phyloP scores from a whole-genome alignment of 23 red algal species.

The Cyanidioschyzon merolae region DNA sequence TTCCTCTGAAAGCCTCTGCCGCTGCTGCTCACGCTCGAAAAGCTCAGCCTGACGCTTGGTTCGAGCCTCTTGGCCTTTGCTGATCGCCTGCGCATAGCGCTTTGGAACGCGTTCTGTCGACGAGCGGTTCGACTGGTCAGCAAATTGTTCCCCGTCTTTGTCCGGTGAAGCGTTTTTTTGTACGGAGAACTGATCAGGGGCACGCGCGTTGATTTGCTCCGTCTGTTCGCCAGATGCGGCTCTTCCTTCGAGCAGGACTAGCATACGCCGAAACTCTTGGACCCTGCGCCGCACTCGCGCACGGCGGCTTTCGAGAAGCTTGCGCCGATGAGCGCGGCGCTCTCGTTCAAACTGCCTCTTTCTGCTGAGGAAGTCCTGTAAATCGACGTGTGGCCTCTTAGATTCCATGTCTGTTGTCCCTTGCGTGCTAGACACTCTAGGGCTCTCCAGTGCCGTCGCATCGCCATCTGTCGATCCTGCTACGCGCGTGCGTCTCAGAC shows the following conservation, averaged over 20 bases:
- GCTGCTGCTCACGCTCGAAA: background rate
- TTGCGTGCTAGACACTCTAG: too few relatives aligned
- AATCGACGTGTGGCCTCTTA: background rate
- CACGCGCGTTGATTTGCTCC: background rate
- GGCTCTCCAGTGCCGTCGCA: too few relatives aligned
- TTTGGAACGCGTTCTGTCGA: background rate
- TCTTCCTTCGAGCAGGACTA: too few relatives aligned
- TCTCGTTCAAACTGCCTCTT: background rate
- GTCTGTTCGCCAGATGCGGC: background rate
- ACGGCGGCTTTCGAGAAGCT: background rate
- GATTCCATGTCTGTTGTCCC: too few relatives aligned
- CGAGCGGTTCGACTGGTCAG: background rate
- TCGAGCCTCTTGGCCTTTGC: background rate
- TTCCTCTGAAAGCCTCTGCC: background rate
- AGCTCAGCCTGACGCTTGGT: background rate
- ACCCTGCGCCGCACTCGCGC: background rate
- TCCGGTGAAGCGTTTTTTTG: background rate
- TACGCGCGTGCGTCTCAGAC: too few relatives aligned
- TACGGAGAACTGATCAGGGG: background rate
- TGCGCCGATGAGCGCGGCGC: background rate
- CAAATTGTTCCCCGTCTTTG: background rate
- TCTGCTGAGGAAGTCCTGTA: background rate
- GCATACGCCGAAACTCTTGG: background rate
- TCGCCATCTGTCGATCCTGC: too few relatives aligned
- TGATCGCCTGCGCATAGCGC: background rate